Conservation (phyloP, 106 monocot species). For the Dioscorea zingiberensis region DNA sequence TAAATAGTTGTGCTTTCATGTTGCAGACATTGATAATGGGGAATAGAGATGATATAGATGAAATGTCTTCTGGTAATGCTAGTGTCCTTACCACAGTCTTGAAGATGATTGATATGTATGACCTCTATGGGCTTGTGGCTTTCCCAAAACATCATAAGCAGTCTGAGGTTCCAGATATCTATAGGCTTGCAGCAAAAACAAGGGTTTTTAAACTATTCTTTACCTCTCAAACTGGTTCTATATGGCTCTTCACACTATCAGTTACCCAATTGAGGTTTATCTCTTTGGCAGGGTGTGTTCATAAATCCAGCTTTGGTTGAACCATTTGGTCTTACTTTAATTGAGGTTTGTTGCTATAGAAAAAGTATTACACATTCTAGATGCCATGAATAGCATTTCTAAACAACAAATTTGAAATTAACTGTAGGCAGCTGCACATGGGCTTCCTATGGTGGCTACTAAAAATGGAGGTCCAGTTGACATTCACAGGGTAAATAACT, state of each 20-base stretch:
- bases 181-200: conserved; percentile 83
- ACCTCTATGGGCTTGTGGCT: conserved; percentile 85
- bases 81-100: conserved; percentile 80
- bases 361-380: not conserved
- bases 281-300: conserved; percentile 71
- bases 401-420: not conserved
- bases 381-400: no score
- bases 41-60: conserved; percentile 94
- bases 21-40: conserved; percentile 95
- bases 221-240: not conserved
- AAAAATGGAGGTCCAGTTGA: conserved; percentile 97
- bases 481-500: conserved; percentile 75
- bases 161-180: conserved; percentile 86
- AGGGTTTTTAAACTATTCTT: conserved; percentile 35
- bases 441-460: conserved; percentile 97
- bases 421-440: conserved; percentile 86
- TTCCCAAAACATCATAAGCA: conserved; percentile 93
- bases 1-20: not conserved
- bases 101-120: conserved; percentile 94
- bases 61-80: conserved; percentile 73
- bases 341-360: conserved; percentile 44
- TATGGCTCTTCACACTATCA: not conserved
- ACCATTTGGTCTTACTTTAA: conserved; percentile 89
- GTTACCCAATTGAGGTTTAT: not conserved
- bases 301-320: conserved; percentile 96